Evolutionary conservation across 257 asterid species (phyloP).

Genomic region (Nicotiana benthamiana): DNA sequence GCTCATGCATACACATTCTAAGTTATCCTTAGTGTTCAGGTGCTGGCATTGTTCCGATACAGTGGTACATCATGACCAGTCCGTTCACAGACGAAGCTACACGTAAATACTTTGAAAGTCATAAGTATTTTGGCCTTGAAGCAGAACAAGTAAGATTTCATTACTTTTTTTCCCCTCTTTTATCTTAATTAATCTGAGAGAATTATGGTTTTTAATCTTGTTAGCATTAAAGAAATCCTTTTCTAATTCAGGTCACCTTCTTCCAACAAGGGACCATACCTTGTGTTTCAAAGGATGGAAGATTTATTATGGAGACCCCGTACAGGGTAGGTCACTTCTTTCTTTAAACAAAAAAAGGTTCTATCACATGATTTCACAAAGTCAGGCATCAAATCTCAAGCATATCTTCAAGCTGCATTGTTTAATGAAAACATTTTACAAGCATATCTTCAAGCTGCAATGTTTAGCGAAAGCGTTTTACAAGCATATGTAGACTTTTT

Average conservation of each 20-base stretch:
- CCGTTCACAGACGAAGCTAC: conserved; percentile 93
- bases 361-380: not conserved
- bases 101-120: conserved; percentile 77
- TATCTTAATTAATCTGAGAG: not conserved
- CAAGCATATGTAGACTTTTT: not conserved
- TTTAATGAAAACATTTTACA: not conserved
- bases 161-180: conserved; percentile 1
- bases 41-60: conserved; percentile 47
- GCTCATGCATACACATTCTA: not conserved
- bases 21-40: conserved; percentile 29
- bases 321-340: conserved; percentile 53
- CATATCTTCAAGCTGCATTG: not conserved
- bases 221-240: conserved; percentile 14
- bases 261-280: conserved; percentile 96
- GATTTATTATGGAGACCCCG: conserved; percentile 88
- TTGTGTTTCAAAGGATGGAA: conserved; percentile 86
- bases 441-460: not conserved
- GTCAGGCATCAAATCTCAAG: not conserved
- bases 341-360: not conserved
- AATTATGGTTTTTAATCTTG: conserved; percentile 5
- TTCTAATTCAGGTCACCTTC: conserved; percentile 71
- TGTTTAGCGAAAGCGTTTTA: not conserved
- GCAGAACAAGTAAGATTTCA: conserved; percentile 64
- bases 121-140: conserved; percentile 90
- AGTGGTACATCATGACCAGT: conserved; percentile 98